Conservation (phyloP, 2,329 filamentous ascomycete genomes). For the Scleromitrula shiraiana region DNA sequence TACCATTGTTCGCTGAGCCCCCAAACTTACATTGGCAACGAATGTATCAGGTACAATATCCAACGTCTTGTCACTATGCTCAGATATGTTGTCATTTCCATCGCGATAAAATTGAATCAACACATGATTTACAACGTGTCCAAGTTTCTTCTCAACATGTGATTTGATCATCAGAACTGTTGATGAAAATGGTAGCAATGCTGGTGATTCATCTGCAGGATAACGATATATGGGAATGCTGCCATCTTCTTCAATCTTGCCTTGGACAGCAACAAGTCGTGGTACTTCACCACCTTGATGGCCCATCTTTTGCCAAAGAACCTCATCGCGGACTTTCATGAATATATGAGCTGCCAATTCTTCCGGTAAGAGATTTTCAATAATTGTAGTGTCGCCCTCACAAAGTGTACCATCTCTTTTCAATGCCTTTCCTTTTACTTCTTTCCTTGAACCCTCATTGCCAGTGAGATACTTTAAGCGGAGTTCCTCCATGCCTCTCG, state of each 20-base stretch:
- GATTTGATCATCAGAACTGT: conserved; percentile 61
- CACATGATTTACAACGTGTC: conserved; percentile 81
- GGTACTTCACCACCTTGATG: conserved; percentile 90
- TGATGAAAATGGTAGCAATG: conserved; percentile 66
- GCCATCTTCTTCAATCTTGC: conserved; percentile 58
- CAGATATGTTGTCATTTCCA: conserved; percentile 85
- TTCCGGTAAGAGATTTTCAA: conserved; percentile 59
- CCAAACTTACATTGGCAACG: conserved; percentile 91
- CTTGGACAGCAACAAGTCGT: conserved; percentile 84
- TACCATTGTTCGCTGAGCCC: conserved; percentile 82
- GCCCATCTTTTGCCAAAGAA: conserved; percentile 85
- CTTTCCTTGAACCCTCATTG: no score
- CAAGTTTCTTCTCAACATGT: conserved; percentile 62
- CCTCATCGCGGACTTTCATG: conserved; percentile 60
- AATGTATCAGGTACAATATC: conserved; percentile 75
- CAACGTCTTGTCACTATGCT: conserved; percentile 94
- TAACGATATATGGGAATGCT: conserved; percentile 89
- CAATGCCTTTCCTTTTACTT: background rate
- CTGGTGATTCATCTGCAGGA: conserved; percentile 79
- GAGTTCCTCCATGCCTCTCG: no score
- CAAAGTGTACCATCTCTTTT: conserved; percentile 40
- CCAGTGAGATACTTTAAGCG: no score
- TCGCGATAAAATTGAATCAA: conserved; percentile 90
- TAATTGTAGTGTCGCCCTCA: conserved; percentile 72
- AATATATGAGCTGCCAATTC: conserved; percentile 55